Percentiles rank a stretch among this genome's conserved stretches.
These are phyloP conservation scores for Backusella sp. DNA, from an alignment of 192 early-diverging fungal species.

Conservation along the genomic window DNA sequence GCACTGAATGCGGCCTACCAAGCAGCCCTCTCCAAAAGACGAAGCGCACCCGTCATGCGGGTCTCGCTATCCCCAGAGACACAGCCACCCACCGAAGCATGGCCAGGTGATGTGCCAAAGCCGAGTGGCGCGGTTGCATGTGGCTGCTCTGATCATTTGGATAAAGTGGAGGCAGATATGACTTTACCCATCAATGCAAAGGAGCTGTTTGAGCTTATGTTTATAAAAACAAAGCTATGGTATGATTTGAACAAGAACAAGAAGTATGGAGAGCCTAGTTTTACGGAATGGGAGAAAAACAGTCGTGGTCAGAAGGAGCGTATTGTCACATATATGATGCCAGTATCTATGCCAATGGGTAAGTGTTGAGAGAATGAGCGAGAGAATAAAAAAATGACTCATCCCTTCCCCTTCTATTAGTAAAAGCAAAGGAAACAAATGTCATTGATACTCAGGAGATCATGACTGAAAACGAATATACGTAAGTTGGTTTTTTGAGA, in stretches of 20 bases:
- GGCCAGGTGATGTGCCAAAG: constrained; percentile 40
- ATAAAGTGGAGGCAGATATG: constrained; percentile 53
- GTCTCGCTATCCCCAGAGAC: neutral
- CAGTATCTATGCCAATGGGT: constrained; percentile 72
- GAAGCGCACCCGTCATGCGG: neutral
- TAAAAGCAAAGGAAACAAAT: constrained; percentile 69
- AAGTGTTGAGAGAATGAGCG: neutral
- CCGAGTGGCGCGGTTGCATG: constrained; percentile 55
- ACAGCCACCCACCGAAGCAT: neutral
- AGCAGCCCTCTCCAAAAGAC: neutral
- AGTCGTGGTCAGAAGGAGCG: constrained; percentile 24
- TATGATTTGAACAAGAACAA: neutral
- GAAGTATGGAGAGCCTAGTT: neutral
- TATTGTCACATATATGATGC: constrained; percentile 61
- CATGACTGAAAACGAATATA: constrained; percentile 52
- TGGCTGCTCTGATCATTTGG: constrained; percentile 67
- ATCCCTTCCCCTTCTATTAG: constrained; percentile 24
- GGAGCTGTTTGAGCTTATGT: constrained; percentile 55
- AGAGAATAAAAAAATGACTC: neutral
- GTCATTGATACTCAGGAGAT: constrained; percentile 57
- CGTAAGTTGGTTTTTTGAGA: constrained; percentile 42
- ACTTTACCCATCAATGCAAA: constrained; percentile 55
- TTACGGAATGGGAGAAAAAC: constrained; percentile 8
- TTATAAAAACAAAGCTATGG: constrained; percentile 26
- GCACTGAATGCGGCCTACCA: constrained; percentile 12